These are phyloP conservation scores for Clathrospora elynae DNA, from an alignment of 2,329 filamentous ascomycete genomes.

Conservation along the genomic window DNA sequence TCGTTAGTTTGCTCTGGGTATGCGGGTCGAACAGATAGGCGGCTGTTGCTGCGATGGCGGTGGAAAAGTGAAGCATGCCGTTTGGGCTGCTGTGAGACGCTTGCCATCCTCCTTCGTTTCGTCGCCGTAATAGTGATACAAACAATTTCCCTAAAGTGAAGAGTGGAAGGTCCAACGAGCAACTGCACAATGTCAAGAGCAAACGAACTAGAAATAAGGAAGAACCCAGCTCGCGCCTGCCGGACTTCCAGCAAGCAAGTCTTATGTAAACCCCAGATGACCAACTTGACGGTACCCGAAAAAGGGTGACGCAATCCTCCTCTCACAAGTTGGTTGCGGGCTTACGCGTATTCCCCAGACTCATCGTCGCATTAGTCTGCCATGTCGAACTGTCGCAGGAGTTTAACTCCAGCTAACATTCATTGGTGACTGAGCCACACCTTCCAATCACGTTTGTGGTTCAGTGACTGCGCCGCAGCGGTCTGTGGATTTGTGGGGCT, in stretches of 20 bases:
- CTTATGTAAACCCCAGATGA: no score
- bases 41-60: slow-evolving; percentile 16
- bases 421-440: slow-evolving; percentile 19
- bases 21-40: slow-evolving; percentile 3
- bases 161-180: no score
- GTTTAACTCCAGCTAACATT: neutral
- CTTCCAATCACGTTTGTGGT: slow-evolving; percentile 12
- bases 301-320: slow-evolving; percentile 15
- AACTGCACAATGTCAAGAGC: no score
- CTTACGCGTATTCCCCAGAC: neutral
- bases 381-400: slow-evolving; percentile 4
- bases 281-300: no score
- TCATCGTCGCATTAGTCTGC: slow-evolving; percentile 4
- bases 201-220: no score
- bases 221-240: neutral
- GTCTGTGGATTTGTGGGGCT: slow-evolving; percentile 5
- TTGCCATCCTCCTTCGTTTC: slow-evolving; percentile 8
- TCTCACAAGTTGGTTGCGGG: slow-evolving; percentile 14
- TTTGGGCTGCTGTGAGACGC: slow-evolving; percentile 11
- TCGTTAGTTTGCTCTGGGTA: neutral
- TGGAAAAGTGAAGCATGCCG: slow-evolving; percentile 14
- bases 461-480: slow-evolving; percentile 18
- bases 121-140: neutral
- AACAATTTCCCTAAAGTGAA: no score
- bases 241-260: neutral